These are phyloP conservation scores for Lanzia echinophila DNA, from an alignment of 2,329 filamentous ascomycete species.

Conservation along the genomic window DNA sequence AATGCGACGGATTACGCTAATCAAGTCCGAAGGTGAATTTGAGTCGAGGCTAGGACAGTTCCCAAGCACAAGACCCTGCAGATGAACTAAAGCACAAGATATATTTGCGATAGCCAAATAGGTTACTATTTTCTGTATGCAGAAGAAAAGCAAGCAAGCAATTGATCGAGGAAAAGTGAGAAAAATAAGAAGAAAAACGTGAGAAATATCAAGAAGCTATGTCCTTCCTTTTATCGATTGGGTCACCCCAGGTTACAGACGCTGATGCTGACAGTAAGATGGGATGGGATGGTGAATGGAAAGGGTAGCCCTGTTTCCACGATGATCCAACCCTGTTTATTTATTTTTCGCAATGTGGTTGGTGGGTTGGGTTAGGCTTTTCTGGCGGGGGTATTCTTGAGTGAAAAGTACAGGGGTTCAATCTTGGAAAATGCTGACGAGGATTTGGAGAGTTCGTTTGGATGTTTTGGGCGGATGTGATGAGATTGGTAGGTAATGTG, in stretches of 20 bases:
- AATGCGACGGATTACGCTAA: neutral
- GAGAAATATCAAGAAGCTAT: neutral
- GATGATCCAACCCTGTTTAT: neutral
- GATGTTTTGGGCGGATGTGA: too few relatives aligned
- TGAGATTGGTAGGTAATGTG: too few relatives aligned
- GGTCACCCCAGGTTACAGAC: neutral
- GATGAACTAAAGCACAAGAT: too few relatives aligned
- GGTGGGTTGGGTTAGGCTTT: neutral
- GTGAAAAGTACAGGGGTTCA: too few relatives aligned
- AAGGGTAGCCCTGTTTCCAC: neutral
- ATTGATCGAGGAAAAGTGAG: neutral
- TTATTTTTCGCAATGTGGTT: neutral
- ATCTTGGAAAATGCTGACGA: neutral
- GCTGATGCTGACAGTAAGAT: too few relatives aligned
- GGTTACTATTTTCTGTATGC: neutral
- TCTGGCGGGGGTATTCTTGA: neutral
- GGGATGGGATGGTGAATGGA: too few relatives aligned
- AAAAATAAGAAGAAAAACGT: neutral
- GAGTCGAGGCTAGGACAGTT: neutral
- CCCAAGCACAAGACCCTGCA: too few relatives aligned
- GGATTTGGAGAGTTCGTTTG: neutral
- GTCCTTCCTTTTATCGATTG: neutral
- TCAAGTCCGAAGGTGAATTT: neutral
- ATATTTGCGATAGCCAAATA: too few relatives aligned
- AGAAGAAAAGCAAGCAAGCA: neutral